Evolutionary conservation across 345 rosid species (phyloP).

Genomic region (Citrus reticulata): DNA sequence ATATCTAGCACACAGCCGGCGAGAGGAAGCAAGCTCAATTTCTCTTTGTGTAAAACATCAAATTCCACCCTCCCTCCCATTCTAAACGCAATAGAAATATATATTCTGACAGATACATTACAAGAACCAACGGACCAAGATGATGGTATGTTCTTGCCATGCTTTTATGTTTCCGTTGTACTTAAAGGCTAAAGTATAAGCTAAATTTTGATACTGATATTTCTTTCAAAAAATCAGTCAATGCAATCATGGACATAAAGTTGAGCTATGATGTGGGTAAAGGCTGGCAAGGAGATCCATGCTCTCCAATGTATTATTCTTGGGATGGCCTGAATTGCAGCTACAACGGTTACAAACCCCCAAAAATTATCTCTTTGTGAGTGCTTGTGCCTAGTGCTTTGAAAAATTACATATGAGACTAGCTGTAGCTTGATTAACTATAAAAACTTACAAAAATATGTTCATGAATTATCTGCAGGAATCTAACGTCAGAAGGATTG

Average conservation of each 20-base stretch:
- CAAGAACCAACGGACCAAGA: conserved; percentile 15
- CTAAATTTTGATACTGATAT: not conserved
- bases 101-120: conserved; percentile 5
- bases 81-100: conserved; percentile 33
- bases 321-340: conserved; percentile 34
- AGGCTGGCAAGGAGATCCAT: conserved; percentile 37
- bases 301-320: conserved; percentile 5
- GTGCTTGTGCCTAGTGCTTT: not conserved
- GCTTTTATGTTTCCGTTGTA: not conserved
- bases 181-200: not conserved
- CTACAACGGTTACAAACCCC: conserved; percentile 22
- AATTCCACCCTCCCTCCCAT: conserved; percentile 29
- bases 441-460: not conserved
- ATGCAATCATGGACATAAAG: conserved; percentile 26
- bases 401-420: not conserved
- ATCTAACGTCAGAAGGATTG: conserved; percentile 23
- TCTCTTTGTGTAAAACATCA: conserved; percentile 11
- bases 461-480: conserved; percentile 18
- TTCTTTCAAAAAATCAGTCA: conserved; percentile 5
- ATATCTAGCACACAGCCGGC: not conserved
- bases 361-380: conserved; percentile 26
- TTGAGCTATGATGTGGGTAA: conserved; percentile 1
- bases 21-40: conserved; percentile 24
- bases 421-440: not conserved
- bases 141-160: conserved; percentile 20